Conservation (phyloP, 495 filamentous ascomycete species). For the Aspergillus olivimuriae region DNA sequence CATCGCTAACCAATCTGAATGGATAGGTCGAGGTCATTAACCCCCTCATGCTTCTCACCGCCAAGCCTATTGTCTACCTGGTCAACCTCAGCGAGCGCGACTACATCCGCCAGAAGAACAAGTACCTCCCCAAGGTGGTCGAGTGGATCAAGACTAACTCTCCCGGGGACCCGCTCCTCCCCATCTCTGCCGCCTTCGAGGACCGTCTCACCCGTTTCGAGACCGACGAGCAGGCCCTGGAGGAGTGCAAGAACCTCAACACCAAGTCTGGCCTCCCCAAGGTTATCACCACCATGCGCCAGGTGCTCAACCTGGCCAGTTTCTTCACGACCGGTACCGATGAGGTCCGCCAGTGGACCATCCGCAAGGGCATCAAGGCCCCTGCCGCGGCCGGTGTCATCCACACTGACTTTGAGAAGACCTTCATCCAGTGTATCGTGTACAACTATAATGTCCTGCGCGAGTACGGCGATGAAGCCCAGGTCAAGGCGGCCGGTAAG, state of each 20-base stretch:
- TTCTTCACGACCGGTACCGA: slow-evolving; percentile 98
- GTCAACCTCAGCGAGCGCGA: slow-evolving; percentile 97
- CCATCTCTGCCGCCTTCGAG: slow-evolving; percentile 87
- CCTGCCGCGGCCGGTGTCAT: slow-evolving; percentile 97
- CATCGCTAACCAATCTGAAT: slow-evolving; percentile 16
- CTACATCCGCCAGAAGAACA: slow-evolving; percentile 99
- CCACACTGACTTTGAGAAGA: slow-evolving; percentile 99
- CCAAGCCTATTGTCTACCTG: slow-evolving; percentile 95
- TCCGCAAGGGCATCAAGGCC: slow-evolving; percentile 92
- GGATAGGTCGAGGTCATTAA: slow-evolving; percentile 94
- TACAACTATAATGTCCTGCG: slow-evolving; percentile 75
- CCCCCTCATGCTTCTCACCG: slow-evolving; percentile 87
- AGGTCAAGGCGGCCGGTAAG: slow-evolving; percentile 90
- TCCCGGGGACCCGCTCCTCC: slow-evolving; percentile 80
- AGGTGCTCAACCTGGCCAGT: slow-evolving; percentile 76
- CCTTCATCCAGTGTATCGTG: slow-evolving; percentile 93
- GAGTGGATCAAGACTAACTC: slow-evolving; percentile 92
- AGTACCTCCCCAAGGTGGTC: slow-evolving; percentile 87
- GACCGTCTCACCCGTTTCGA: slow-evolving; percentile 78
- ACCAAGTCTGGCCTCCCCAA: slow-evolving; percentile 89
- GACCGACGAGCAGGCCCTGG: slow-evolving; percentile 67
- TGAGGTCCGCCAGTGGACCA: slow-evolving; percentile 98
- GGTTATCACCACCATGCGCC: slow-evolving; percentile 90
- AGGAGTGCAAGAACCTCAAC: slow-evolving; percentile 83
- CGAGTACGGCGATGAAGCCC: slow-evolving; percentile 81